phyloP scores from a whole-genome alignment of 2,329 filamentous ascomycete genomes.

The Zarea fungicola region DNA sequence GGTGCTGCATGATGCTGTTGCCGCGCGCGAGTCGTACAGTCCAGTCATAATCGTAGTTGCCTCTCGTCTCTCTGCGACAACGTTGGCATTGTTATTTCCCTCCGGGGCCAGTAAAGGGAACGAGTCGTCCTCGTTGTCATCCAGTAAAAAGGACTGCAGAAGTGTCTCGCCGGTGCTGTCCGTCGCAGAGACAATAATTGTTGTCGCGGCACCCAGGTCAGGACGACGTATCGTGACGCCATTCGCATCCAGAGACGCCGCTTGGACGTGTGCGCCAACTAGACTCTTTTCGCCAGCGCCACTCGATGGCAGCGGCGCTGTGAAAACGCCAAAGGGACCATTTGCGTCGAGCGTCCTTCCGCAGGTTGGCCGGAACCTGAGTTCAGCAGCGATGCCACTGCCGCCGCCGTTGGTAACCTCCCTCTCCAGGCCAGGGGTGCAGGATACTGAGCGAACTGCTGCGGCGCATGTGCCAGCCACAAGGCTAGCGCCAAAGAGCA shows the following conservation, averaged over 20 bases:
- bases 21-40: too few species aligned
- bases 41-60: too few species aligned
- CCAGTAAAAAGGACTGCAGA: background rate
- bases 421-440: background rate
- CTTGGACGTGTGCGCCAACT: background rate
- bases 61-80: too few species aligned
- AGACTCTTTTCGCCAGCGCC: background rate
- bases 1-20: background rate
- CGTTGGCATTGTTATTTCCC: too few species aligned
- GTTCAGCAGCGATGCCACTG: too few species aligned
- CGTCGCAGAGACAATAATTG: background rate
- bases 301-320: too few species aligned
- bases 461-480: background rate
- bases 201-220: background rate
- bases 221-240: background rate
- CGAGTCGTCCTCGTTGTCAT: too few species aligned
- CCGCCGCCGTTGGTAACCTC: too few species aligned
- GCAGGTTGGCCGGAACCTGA: background rate
- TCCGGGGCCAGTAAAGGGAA: too few species aligned
- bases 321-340: background rate
- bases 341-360: background rate
- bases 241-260: background rate
- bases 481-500: background rate
- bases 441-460: background rate
- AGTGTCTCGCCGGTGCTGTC: background rate